These are phyloP conservation scores for Elsinoe necatrix DNA, from an alignment of 2,329 filamentous ascomycete species.

Conservation along the genomic window DNA sequence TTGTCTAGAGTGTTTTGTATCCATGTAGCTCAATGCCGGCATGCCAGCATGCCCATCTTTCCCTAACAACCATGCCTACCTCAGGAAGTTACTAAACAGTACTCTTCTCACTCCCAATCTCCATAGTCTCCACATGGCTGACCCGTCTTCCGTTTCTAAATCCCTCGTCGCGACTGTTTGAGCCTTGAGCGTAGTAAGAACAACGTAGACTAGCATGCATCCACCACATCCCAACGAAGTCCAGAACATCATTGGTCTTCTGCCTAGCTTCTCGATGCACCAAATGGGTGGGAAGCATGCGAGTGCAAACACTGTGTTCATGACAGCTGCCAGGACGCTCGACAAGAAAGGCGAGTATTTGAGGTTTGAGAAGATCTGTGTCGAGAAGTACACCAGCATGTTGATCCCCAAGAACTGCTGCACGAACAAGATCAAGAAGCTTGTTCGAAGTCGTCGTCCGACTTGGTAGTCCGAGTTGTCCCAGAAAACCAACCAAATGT, in stretches of 20 bases:
- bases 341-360: conserved; percentile 24
- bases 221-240: conserved; percentile 23
- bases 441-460: conserved; percentile 32
- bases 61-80: no score
- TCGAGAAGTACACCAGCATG: conserved; percentile 28
- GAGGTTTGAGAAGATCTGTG: conserved; percentile 27
- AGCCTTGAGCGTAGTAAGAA: conserved; percentile 21
- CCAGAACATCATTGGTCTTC: conserved; percentile 27
- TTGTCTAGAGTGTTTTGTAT: background rate
- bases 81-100: background rate
- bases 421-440: conserved; percentile 29
- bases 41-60: background rate
- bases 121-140: background rate
- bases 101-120: background rate
- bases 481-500: conserved; percentile 27
- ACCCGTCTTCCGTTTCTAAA: background rate
- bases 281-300: conserved; percentile 24
- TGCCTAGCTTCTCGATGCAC: conserved; percentile 29
- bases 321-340: conserved; percentile 23
- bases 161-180: conserved; percentile 15
- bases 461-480: conserved; percentile 31
- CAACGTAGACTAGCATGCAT: conserved; percentile 25
- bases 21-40: no score
- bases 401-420: conserved; percentile 31
- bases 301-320: conserved; percentile 26